Evolutionary conservation across 1,284 basidiomycete genomes (phyloP), one percentile per base, ranked within the genome.

Genomic region (Fomitopsis palustris): DNA sequence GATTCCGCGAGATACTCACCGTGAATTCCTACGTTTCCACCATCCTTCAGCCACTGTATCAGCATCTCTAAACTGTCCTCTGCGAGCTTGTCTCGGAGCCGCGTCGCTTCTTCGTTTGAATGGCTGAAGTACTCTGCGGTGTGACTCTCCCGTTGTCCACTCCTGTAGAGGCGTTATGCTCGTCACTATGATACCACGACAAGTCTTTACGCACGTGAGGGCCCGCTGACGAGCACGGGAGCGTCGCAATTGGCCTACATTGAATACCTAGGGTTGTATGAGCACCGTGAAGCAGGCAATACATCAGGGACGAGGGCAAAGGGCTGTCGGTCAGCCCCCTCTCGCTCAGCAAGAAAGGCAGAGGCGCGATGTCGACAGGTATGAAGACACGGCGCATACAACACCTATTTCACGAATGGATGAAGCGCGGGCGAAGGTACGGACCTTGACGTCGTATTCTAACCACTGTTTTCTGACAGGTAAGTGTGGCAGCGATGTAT

Each of bases 21-120:
- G 74, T 98, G 96, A 66, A 99, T 98, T 8, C 95, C 97, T 35
- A 99, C 96, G 70, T 99, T 99, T 0, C 97, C 96, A 16, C 94
- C 94, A 43, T 90, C 86, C 75, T 93, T 95, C 57, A 99, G 77
- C 96, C 97, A 99, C 42, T 85, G 80, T 64, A 99, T 98, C 42
- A 99, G 77, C 84, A 93, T 94, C 66, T 99, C 96, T 47, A 99
- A 77, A 73, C 95, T 95, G 71, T 99, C 96, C 64, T 87, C 86
- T 0, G 97, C 94, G 58, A 99, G 83, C 66, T 83, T 79, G 69
- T 98, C 95, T 8, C 97, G 86, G 42, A 85, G 79, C 62, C 82
- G 82, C 41, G 84, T 92, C 1, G 91, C 96, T 60, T 91, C 84
- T 17, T 81, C 79, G 70, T 99, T 98, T 58, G 87, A 79, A 59